Evolutionary conservation across 2,329 filamentous ascomycete genomes (phyloP).

Genomic region (Ophiosphaerella narmari): DNA sequence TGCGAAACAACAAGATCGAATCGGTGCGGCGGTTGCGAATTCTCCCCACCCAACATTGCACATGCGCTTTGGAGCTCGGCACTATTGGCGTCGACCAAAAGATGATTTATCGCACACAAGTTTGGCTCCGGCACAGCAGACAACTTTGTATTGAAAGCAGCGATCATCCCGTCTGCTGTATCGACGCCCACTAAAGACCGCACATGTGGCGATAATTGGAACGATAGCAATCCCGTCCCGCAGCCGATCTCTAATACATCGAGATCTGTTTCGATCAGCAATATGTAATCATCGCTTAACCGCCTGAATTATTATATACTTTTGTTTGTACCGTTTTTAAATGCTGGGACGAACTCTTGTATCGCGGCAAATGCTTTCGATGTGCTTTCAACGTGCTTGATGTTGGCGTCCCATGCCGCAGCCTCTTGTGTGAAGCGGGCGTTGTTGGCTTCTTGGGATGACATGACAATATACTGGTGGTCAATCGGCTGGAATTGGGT

Average conservation of each 20-base stretch:
- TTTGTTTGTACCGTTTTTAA: constrained; percentile 35
- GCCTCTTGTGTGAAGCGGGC: constrained; percentile 62
- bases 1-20: constrained; percentile 61
- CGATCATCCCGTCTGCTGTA: constrained; percentile 60
- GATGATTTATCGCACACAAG: constrained; percentile 52
- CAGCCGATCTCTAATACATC: constrained; percentile 62
- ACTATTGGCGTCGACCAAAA: constrained; percentile 58
- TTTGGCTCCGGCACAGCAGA: constrained; percentile 42
- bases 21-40: constrained; percentile 27
- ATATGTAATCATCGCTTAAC: too few species aligned
- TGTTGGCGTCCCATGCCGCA: constrained; percentile 60
- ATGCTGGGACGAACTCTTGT: constrained; percentile 44
- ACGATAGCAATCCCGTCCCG: constrained; percentile 60
- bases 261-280: constrained; percentile 25
- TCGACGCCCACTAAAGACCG: constrained; percentile 59
- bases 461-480: not conserved
- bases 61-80: constrained; percentile 32
- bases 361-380: constrained; percentile 54
- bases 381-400: constrained; percentile 54
- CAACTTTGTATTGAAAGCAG: constrained; percentile 55
- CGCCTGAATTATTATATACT: constrained; percentile 7
- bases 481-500: not conserved
- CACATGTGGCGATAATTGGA: constrained; percentile 55
- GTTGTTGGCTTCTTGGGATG: constrained; percentile 40
- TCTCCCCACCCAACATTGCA: constrained; percentile 40